Evolutionary conservation across 2,329 filamentous ascomycete species (phyloP).

Genomic region (Colletotrichum gloeosporioides): DNA sequence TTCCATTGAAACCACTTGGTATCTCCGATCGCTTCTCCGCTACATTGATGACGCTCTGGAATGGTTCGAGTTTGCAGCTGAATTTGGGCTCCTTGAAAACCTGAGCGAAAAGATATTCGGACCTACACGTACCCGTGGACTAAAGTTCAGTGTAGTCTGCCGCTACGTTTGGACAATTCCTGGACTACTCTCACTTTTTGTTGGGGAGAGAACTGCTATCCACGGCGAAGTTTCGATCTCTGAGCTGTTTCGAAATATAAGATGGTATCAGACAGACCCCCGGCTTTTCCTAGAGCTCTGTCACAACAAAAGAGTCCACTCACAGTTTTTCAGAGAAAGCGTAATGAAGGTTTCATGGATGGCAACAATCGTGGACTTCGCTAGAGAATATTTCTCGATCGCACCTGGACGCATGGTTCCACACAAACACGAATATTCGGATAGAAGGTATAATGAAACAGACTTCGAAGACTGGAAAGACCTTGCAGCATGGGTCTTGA

Average conservation of each 20-base stretch:
- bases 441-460: too few relatives aligned
- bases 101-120: background rate
- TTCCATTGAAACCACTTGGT: background rate
- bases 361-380: fast-evolving
- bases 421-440: too few relatives aligned
- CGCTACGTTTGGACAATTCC: background rate
- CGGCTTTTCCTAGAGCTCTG: background rate
- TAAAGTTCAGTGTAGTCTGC: too few relatives aligned
- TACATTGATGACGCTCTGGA: background rate
- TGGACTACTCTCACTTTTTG: background rate
- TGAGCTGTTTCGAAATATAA: background rate
- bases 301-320: background rate
- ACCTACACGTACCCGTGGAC: too few relatives aligned
- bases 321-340: background rate
- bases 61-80: background rate
- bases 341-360: fast-evolving
- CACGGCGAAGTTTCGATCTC: fast-evolving
- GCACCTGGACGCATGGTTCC: too few relatives aligned
- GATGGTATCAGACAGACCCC: fast-evolving
- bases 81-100: background rate
- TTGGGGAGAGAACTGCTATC: background rate
- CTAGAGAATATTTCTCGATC: fast-evolving
- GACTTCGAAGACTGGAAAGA: background rate
- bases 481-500: background rate
- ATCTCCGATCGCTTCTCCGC: too few relatives aligned